Evolutionary conservation across 177 flowering plant species (phyloP).

Genomic region (Vitis hybrid): DNA sequence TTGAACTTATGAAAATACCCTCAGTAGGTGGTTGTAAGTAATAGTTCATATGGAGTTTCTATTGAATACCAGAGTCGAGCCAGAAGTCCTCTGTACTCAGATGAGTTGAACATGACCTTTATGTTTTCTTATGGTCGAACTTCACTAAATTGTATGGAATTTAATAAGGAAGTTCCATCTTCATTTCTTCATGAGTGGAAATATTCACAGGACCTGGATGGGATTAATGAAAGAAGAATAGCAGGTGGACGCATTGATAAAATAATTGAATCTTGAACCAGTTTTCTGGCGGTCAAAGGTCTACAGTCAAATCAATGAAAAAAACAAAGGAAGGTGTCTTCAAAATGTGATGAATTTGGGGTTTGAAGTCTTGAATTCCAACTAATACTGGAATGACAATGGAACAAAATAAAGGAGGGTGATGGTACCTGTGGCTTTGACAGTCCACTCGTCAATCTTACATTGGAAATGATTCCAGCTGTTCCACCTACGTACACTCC

Average conservation of each 20-base stretch:
- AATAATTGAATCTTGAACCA: background rate
- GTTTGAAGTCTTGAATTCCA: background rate
- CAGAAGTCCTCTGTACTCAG: no score
- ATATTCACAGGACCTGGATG: no score
- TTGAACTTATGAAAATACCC: no score
- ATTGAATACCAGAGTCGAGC: no score
- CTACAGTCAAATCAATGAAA: no score
- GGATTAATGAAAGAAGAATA: background rate
- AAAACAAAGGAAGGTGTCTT: no score
- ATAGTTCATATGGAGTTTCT: no score
- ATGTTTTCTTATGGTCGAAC: background rate
- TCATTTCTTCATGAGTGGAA: no score
- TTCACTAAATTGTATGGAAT: background rate
- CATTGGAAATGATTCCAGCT: constrained; percentile 52
- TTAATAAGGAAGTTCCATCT: background rate
- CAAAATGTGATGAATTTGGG: no score
- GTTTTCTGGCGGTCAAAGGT: background rate
- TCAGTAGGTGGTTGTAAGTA: no score
- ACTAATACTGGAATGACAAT: background rate
- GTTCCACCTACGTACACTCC: constrained; percentile 33
- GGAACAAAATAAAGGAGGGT: background rate
- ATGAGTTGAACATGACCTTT: no score
- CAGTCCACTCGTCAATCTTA: constrained; percentile 28
- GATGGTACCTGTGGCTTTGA: constrained; percentile 31
- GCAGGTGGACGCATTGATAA: background rate